A percentile compares a stretch with the other conserved stretches of the same genome.
Conservation (phyloP, 345 rosid species). For the Euclidium syriacum region DNA sequence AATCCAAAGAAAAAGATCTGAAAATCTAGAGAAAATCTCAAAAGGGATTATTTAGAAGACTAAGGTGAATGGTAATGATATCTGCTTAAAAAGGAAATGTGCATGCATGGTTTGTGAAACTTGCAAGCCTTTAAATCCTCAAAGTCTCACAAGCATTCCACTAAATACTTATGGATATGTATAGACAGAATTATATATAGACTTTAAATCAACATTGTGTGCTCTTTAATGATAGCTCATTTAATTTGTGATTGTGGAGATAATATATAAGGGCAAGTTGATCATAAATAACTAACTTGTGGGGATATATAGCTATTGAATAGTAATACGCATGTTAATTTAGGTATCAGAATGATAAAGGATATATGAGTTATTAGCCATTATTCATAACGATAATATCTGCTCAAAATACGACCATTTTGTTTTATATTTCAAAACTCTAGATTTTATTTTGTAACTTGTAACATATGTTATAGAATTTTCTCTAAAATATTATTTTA, state of each 20-base stretch:
- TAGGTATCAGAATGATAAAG: conserved; percentile 11
- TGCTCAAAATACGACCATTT: no score
- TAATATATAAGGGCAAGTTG: conserved; percentile 15
- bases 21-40: conserved; percentile 27
- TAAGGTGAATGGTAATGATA: conserved; percentile 30
- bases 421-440: no score
- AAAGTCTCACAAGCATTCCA: conserved; percentile 12
- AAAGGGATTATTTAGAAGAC: conserved; percentile 17
- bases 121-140: conserved; percentile 5
- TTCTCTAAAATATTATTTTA: no score
- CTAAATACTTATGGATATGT: background rate
- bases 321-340: background rate
- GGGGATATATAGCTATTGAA: background rate
- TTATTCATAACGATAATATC: no score
- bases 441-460: no score
- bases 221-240: conserved; percentile 17
- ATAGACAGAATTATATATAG: background rate
- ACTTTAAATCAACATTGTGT: background rate
- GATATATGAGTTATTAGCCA: no score
- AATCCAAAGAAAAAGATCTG: conserved; percentile 23
- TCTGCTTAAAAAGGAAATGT: conserved; percentile 15
- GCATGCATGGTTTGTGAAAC: conserved; percentile 16
- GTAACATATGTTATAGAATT: no score
- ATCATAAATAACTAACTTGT: conserved; percentile 15
- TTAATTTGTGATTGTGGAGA: background rate